Percentiles rank a stretch among this genome's conserved stretches.
These are phyloP conservation scores for Alternaria solani DNA, from an alignment of 2,329 filamentous ascomycete species.

Conservation along the genomic window DNA sequence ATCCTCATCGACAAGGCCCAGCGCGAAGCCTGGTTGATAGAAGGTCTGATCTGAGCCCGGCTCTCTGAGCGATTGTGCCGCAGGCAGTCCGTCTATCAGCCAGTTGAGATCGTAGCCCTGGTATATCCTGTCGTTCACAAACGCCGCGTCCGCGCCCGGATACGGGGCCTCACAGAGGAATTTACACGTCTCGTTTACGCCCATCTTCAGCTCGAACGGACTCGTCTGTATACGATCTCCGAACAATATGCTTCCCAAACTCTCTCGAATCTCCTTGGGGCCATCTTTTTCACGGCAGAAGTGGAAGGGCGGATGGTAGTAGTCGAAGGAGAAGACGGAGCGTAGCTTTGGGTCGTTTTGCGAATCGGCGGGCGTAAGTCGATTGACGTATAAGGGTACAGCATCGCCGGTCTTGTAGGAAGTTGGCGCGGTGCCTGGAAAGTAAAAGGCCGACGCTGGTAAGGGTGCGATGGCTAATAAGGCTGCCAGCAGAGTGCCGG, in stretches of 20 bases:
- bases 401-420: slow-evolving; percentile 82
- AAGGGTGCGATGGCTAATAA: slow-evolving; percentile 47
- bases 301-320: slow-evolving; percentile 87
- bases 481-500: slow-evolving; percentile 47
- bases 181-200: slow-evolving; percentile 86
- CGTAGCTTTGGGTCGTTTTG: slow-evolving; percentile 80
- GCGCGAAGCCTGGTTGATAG: slow-evolving; percentile 89
- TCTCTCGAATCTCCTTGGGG: slow-evolving; percentile 82
- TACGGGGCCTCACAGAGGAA: slow-evolving; percentile 76
- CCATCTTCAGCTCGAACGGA: slow-evolving; percentile 89
- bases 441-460: slow-evolving; percentile 78
- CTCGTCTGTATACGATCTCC: slow-evolving; percentile 98
- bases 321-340: slow-evolving; percentile 95
- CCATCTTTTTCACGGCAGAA: slow-evolving; percentile 85
- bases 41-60: slow-evolving; percentile 78
- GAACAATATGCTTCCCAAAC: slow-evolving; percentile 93
- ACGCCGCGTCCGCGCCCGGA: slow-evolving; percentile 71
- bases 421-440: slow-evolving; percentile 92
- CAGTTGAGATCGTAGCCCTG: slow-evolving; percentile 94
- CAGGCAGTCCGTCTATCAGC: slow-evolving; percentile 93
- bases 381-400: slow-evolving; percentile 92
- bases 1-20: slow-evolving; percentile 67
- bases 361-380: slow-evolving; percentile 84
- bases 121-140: slow-evolving; percentile 82
- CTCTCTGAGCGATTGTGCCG: slow-evolving; percentile 83